Conservation (phyloP, 805 yeast genomes). For the Hanseniaspora pseudoguilliermondii region DNA sequence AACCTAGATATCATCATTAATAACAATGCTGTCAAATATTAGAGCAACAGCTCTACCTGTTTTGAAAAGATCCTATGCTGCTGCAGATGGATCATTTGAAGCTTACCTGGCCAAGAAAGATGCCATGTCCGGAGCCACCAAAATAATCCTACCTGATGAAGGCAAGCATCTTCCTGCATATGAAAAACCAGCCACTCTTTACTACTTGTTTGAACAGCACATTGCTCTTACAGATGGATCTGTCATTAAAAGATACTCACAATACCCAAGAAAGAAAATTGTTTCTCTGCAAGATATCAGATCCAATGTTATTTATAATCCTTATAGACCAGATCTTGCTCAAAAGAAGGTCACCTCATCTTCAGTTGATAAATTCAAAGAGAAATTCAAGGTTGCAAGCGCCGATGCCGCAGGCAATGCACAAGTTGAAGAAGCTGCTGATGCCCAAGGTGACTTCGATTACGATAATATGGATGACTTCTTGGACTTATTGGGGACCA, state of each 20-base stretch:
- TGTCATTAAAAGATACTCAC: slow-evolving; percentile 68
- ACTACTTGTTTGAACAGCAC: slow-evolving; percentile 72
- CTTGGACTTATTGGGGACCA: slow-evolving; percentile 20
- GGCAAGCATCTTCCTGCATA: slow-evolving; percentile 31
- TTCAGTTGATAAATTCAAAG: slow-evolving; percentile 60
- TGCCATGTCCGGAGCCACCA: neutral
- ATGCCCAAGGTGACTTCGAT: slow-evolving; percentile 14
- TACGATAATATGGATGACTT: slow-evolving; percentile 24
- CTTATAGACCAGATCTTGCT: slow-evolving; percentile 62
- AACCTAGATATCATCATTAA: too few species aligned
- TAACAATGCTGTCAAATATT: neutral
- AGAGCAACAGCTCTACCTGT: neutral
- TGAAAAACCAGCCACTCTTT: slow-evolving; percentile 85
- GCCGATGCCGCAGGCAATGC: neutral
- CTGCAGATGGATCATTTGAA: neutral
- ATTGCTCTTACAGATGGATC: slow-evolving; percentile 95
- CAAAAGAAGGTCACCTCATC: slow-evolving; percentile 75
- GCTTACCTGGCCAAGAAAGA: slow-evolving; percentile 8
- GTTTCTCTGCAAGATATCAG: slow-evolving; percentile 82
- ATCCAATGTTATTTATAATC: slow-evolving; percentile 79
- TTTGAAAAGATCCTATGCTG: neutral
- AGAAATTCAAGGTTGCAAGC: slow-evolving; percentile 33
- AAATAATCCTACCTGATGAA: neutral
- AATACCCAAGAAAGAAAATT: slow-evolving; percentile 75
- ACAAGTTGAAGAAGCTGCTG: neutral